Evolutionary conservation across 2,329 filamentous ascomycete species (phyloP).

Genomic region (Alternaria hordeiaustralica): DNA sequence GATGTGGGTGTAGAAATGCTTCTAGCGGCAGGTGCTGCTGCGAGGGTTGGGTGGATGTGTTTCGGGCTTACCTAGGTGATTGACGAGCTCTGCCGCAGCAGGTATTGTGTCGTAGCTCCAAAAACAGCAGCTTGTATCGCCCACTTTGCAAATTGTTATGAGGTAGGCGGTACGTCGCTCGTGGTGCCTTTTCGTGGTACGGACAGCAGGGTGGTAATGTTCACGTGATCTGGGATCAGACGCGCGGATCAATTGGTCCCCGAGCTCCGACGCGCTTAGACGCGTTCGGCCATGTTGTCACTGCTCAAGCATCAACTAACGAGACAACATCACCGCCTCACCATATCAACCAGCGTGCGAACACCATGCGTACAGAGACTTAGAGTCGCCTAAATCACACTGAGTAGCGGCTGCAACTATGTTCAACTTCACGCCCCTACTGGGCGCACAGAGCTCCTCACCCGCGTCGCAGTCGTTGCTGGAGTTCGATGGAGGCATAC

Average conservation of each 20-base stretch:
- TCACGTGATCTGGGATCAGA: not conserved
- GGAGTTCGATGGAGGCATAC: constrained; percentile 95
- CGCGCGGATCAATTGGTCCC: not conserved
- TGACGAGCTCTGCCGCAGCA: not conserved
- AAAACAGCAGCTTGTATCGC: not conserved
- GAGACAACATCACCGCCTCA: constrained; percentile 3
- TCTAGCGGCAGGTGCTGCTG: not conserved
- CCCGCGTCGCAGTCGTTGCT: constrained; percentile 92
- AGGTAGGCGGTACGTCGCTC: not conserved
- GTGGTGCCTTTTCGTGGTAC: not conserved
- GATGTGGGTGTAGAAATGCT: not conserved
- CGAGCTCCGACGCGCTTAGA: constrained; percentile 14
- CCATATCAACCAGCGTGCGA: not conserved
- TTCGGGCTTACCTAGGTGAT: not conserved
- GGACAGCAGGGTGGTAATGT: not conserved
- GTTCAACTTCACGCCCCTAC: constrained; percentile 94
- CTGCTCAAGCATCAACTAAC: constrained; percentile 3
- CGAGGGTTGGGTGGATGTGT: not conserved
- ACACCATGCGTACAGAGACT: constrained; percentile 9
- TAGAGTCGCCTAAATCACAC: constrained; percentile 3
- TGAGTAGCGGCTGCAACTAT: constrained; percentile 57
- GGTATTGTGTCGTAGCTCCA: not conserved
- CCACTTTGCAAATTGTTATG: not conserved
- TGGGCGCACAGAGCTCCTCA: constrained; percentile 88
- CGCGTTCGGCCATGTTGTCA: constrained; percentile 5